Conservation (phyloP, 1,284 basidiomycete species). For the Cutaneotrichosporon sp. region DNA sequence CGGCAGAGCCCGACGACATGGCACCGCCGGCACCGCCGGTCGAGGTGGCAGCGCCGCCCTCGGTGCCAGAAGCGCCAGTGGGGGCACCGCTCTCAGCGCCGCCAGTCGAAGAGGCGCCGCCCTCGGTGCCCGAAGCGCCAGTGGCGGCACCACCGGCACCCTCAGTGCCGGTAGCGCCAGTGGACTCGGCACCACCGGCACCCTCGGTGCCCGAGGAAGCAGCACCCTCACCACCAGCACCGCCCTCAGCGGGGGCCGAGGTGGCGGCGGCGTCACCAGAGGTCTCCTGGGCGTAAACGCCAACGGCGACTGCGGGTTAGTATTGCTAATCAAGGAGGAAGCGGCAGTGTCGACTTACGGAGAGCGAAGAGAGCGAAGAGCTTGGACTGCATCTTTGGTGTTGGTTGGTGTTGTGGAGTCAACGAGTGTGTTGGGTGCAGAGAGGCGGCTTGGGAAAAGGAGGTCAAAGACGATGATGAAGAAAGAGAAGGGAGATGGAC, state of each 20-base stretch:
- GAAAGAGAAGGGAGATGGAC: neutral
- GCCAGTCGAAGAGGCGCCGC: neutral
- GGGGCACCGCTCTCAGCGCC: neutral
- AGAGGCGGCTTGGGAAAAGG: neutral
- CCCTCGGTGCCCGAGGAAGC: too few relatives aligned
- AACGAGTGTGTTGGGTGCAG: neutral
- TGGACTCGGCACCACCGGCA: neutral
- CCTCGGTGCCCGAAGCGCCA: neutral
- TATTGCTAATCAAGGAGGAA: neutral
- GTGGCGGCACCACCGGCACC: neutral
- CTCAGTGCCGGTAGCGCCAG: neutral
- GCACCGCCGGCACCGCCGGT: neutral
- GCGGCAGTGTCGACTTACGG: neutral
- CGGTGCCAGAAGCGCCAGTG: neutral
- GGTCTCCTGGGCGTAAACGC: slow-evolving; percentile 2
- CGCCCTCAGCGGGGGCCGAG: neutral
- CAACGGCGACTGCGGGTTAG: slow-evolving; percentile 2
- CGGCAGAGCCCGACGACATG: neutral
- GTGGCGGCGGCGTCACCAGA: neutral
- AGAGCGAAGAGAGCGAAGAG: slow-evolving; percentile 1
- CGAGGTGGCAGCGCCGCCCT: neutral
- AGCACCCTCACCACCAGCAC: neutral
- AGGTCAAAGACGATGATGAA: neutral
- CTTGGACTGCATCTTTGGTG: slow-evolving; percentile 1
- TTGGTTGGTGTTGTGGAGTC: neutral